These are phyloP conservation scores for Dendrobium chrysotoxum DNA, from an alignment of 106 monocot genomes.

Conservation along the genomic window DNA sequence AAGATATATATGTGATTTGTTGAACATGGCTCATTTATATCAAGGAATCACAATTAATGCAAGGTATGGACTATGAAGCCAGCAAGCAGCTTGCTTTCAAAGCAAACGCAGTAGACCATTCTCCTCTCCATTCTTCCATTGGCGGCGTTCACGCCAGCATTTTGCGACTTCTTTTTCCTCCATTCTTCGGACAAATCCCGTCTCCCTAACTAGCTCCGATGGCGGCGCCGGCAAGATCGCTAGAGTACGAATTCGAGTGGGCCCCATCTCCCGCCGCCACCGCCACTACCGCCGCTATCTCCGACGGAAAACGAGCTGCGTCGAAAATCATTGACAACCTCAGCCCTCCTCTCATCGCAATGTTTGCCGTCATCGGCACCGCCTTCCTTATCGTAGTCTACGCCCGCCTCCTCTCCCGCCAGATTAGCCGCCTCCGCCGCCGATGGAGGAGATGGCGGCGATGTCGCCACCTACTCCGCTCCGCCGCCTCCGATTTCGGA, in stretches of 20 bases:
- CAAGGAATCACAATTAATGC: conserved; percentile 2
- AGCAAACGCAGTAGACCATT: background rate
- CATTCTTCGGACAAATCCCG: background rate
- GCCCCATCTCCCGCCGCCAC: conserved; percentile 7
- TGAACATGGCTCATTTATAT: too few relatives aligned
- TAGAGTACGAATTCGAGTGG: conserved; percentile 22
- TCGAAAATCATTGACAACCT: conserved; percentile 14
- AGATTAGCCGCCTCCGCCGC: conserved; percentile 28
- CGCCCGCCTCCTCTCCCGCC: conserved; percentile 45
- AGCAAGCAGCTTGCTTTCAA: background rate
- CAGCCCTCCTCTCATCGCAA: conserved; percentile 78
- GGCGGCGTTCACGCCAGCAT: too few relatives aligned
- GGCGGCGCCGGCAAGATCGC: conserved; percentile 28
- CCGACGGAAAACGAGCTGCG: background rate
- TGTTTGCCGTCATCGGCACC: conserved; percentile 73
- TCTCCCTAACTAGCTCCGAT: background rate
- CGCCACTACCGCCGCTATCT: background rate
- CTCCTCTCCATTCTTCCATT: background rate
- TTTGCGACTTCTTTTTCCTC: background rate
- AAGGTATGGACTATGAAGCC: background rate
- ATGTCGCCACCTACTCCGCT: conserved; percentile 21
- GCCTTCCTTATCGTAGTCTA: conserved; percentile 72
- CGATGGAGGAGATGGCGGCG: conserved; percentile 20
- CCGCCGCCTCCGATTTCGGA: conserved; percentile 12
- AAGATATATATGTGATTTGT: too few relatives aligned